phyloP scores from a whole-genome alignment of 2,329 filamentous ascomycete genomes.

The Ascochyta fabae region DNA sequence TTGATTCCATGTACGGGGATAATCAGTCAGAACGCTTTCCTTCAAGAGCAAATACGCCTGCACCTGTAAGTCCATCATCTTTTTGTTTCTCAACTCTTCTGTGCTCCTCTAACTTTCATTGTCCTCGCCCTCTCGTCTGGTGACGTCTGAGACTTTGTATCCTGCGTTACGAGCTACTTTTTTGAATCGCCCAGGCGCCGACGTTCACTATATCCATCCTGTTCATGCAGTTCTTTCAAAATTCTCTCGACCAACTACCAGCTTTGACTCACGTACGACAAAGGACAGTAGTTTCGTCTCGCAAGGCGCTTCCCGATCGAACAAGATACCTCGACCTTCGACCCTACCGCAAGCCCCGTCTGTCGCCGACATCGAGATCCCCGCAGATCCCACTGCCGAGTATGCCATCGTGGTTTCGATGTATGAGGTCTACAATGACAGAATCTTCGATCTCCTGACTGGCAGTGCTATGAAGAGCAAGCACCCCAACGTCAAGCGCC shows the following conservation, averaged over 20 bases:
- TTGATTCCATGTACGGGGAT: constrained; percentile 81
- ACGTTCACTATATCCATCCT: constrained; percentile 41
- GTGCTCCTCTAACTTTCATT: constrained; percentile 17
- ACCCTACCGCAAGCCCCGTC: constrained; percentile 76
- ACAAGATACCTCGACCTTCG: constrained; percentile 72
- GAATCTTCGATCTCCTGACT: constrained; percentile 91
- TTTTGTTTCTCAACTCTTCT: constrained; percentile 12
- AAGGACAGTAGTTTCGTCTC: constrained; percentile 65
- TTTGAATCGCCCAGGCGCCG: constrained; percentile 21
- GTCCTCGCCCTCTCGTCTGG: constrained; percentile 18
- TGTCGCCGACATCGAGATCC: constrained; percentile 72
- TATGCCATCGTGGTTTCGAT: constrained; percentile 93
- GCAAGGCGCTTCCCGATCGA: constrained; percentile 59
- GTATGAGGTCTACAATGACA: constrained; percentile 99
- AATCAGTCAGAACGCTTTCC: constrained; percentile 59
- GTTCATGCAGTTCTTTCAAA: constrained; percentile 30
- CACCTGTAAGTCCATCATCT: constrained; percentile 48
- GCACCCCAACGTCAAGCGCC: constrained; percentile 62
- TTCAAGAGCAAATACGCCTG: constrained; percentile 56
- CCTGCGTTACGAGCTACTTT: constrained; percentile 27
- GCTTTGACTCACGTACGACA: constrained; percentile 34
- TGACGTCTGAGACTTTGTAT: constrained; percentile 29
- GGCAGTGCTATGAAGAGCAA: constrained; percentile 64
- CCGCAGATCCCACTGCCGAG: constrained; percentile 72
- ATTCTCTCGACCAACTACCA: constrained; percentile 37